Conservation (phyloP, 2,329 filamentous ascomycete genomes). For the Penicillium sp. region DNA sequence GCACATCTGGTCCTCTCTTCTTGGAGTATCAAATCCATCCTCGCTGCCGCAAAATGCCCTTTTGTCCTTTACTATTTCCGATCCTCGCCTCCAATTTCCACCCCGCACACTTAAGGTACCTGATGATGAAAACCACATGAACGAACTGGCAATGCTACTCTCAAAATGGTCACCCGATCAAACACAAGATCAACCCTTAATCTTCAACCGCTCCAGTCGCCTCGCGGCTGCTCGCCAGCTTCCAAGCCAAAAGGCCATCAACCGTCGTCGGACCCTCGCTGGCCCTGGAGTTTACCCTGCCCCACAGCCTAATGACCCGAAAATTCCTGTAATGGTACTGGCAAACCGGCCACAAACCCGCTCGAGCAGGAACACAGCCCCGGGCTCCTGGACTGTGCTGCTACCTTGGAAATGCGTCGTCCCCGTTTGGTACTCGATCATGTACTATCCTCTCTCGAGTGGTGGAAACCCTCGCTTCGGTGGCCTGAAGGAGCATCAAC, state of each 20-base stretch:
- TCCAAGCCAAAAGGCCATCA: constrained; percentile 71
- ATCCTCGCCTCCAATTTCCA: constrained; percentile 76
- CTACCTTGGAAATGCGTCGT: constrained; percentile 86
- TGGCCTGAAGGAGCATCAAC: constrained; percentile 71
- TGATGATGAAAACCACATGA: constrained; percentile 31
- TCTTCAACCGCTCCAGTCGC: constrained; percentile 67
- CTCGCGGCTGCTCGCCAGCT: constrained; percentile 61
- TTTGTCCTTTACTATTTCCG: constrained; percentile 66
- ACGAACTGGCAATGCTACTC: constrained; percentile 55
- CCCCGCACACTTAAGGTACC: constrained; percentile 53
- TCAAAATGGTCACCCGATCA: constrained; percentile 63
- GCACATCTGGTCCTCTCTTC: constrained; percentile 39
- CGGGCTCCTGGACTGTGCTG: constrained; percentile 75
- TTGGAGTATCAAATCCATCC: constrained; percentile 60
- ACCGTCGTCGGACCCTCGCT: constrained; percentile 64
- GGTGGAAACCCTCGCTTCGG: constrained; percentile 79
- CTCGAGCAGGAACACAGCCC: constrained; percentile 45
- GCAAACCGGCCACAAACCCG: constrained; percentile 49
- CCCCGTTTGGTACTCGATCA: constrained; percentile 77
- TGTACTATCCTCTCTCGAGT: constrained; percentile 73
- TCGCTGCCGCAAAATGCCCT: constrained; percentile 65
- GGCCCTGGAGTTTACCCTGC: constrained; percentile 59
- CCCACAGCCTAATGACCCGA: constrained; percentile 58
- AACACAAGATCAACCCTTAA: constrained; percentile 42
- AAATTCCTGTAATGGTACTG: constrained; percentile 70